Evolutionary conservation across 2,329 filamentous ascomycete species (phyloP).

Genomic region (Cytospora piceae): DNA sequence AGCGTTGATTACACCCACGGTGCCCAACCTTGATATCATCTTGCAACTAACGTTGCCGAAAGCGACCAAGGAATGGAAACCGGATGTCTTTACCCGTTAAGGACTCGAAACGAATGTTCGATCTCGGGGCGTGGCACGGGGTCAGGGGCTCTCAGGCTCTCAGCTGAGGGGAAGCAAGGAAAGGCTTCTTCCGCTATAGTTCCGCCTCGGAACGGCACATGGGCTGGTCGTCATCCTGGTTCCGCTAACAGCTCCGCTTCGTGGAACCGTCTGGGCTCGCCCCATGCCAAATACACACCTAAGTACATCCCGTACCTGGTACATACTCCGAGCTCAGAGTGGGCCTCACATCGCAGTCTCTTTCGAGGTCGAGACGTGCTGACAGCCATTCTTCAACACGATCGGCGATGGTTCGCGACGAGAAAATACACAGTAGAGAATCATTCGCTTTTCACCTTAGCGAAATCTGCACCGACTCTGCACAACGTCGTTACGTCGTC

Average conservation of each 20-base stretch:
- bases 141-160: conserved; percentile 23
- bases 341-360: not conserved
- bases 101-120: conserved; percentile 19
- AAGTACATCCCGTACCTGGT: conserved; percentile 14
- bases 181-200: conserved; percentile 24
- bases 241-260: conserved; percentile 28
- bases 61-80: conserved; percentile 15
- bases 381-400: not conserved
- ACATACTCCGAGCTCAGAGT: not conserved
- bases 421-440: not conserved
- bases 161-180: conserved; percentile 19
- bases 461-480: not conserved
- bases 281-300: conserved; percentile 5
- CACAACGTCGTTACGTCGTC: not conserved
- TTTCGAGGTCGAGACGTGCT: not conserved
- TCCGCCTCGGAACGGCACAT: conserved; percentile 26
- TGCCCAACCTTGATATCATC: conserved; percentile 18
- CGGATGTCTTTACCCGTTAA: conserved; percentile 20
- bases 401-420: not conserved
- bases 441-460: not conserved
- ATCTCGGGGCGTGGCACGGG: conserved; percentile 17
- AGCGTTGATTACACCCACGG: conserved; percentile 13
- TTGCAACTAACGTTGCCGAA: conserved; percentile 13
- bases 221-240: conserved; percentile 17
- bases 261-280: conserved; percentile 21